These are phyloP conservation scores for Candida sanyaensis DNA, from an alignment of 1,139 yeast genomes.

Conservation along the genomic window DNA sequence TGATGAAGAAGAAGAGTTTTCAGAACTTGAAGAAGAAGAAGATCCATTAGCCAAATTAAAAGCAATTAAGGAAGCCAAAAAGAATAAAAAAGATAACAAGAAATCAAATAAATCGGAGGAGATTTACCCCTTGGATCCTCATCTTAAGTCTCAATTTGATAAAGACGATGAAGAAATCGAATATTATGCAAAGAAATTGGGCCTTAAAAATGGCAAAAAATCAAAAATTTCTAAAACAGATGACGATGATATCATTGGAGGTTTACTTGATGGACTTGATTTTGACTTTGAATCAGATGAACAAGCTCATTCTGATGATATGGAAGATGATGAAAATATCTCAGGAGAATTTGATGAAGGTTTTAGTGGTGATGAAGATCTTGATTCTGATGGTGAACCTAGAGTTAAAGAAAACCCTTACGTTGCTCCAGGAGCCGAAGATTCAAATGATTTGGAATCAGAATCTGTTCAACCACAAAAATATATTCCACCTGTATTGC, in stretches of 20 bases:
- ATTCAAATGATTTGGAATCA: constrained; percentile 8
- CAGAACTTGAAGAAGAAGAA: constrained; percentile 17
- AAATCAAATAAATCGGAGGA: constrained; percentile 10
- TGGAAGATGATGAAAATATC: constrained; percentile 39
- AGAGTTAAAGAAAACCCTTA: constrained; percentile 74
- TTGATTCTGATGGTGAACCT: constrained; percentile 23
- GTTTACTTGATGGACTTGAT: constrained; percentile 76
- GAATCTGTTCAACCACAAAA: constrained; percentile 29
- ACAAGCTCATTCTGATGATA: not conserved
- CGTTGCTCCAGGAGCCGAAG: constrained; percentile 61
- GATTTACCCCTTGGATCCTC: constrained; percentile 26
- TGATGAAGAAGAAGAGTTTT: not conserved
- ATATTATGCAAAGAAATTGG: constrained; percentile 81
- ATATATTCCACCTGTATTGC: constrained; percentile 85
- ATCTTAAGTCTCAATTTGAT: constrained; percentile 46
- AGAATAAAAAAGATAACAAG: constrained; percentile 10
- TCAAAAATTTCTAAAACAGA: constrained; percentile 46
- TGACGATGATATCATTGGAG: constrained; percentile 72
- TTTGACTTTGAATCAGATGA: constrained; percentile 42
- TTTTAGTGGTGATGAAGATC: constrained; percentile 21
- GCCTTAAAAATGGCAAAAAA: constrained; percentile 57
- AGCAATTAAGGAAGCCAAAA: constrained; percentile 38
- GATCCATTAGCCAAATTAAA: constrained; percentile 48
- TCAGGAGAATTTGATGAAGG: constrained; percentile 59
- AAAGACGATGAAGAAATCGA: constrained; percentile 79